phyloP scores from a whole-genome alignment of 2,329 filamentous ascomycete species.

The Colletotrichum sp. region DNA sequence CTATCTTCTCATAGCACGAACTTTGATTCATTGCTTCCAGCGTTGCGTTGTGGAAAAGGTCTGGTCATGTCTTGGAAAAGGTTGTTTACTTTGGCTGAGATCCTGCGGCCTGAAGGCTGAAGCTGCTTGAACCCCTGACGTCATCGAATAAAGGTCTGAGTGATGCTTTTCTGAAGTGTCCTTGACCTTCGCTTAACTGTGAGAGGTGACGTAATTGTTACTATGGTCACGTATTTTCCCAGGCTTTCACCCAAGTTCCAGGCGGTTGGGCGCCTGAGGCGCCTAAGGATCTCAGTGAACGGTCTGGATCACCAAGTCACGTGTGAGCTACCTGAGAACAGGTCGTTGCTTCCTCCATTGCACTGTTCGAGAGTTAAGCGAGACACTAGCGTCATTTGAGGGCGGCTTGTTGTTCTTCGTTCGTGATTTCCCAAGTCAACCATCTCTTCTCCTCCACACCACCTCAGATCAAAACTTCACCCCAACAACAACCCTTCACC shows the following conservation, averaged over 20 bases:
- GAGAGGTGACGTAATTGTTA: background rate
- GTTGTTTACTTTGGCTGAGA: background rate
- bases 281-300: background rate
- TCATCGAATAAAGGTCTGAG: background rate
- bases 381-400: background rate
- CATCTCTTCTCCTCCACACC: background rate
- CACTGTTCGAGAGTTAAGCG: background rate
- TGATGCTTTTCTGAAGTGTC: background rate
- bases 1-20: accelerated
- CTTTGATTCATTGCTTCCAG: accelerated
- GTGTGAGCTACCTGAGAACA: background rate
- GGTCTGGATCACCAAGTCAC: constrained; percentile 2
- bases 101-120: background rate
- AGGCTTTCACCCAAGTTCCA: background rate
- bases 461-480: background rate
- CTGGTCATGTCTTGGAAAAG: background rate
- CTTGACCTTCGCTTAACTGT: background rate
- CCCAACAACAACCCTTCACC: background rate
- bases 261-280: background rate
- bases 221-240: background rate
- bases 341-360: background rate
- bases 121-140: background rate
- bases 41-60: background rate
- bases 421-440: background rate
- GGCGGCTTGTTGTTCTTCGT: background rate